Evolutionary conservation across 2,329 filamentous ascomycete genomes (phyloP).

Genomic region (Beauveria medogensis): DNA sequence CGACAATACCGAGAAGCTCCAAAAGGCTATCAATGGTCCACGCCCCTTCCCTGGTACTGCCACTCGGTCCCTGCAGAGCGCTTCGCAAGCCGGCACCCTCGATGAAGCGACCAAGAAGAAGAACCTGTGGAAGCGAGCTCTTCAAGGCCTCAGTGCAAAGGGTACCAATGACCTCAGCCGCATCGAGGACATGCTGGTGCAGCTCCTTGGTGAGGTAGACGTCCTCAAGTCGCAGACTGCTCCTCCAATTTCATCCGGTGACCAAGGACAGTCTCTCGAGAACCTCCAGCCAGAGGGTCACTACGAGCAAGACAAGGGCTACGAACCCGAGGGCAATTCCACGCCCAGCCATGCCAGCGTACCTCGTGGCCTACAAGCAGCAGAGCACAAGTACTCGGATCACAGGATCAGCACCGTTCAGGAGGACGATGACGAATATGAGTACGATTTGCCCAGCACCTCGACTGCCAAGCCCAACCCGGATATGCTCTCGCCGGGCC

Average conservation of each 20-base stretch:
- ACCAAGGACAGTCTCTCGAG: slow-evolving; percentile 57
- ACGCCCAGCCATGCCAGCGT: slow-evolving; percentile 61
- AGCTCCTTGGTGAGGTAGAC: slow-evolving; percentile 87
- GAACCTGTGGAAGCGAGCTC: slow-evolving; percentile 88
- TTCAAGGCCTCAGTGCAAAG: slow-evolving; percentile 83
- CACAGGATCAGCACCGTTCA: slow-evolving; percentile 85
- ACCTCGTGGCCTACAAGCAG: slow-evolving; percentile 53
- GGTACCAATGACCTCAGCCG: slow-evolving; percentile 79
- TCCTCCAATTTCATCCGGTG: slow-evolving; percentile 33
- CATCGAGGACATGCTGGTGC: slow-evolving; percentile 87
- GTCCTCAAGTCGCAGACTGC: slow-evolving; percentile 59
- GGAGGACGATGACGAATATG: slow-evolving; percentile 70
- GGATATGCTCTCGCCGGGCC: slow-evolving; percentile 55
- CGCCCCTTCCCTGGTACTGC: slow-evolving; percentile 67
- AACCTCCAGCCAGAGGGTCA: slow-evolving; percentile 54
- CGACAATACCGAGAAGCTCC: slow-evolving; percentile 80
- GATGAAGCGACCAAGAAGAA: slow-evolving; percentile 69
- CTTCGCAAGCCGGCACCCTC: slow-evolving; percentile 45
- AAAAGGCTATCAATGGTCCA: slow-evolving; percentile 76
- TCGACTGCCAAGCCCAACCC: slow-evolving; percentile 24
- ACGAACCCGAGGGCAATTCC: slow-evolving; percentile 78
- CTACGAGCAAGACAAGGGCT: slow-evolving; percentile 63
- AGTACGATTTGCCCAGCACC: slow-evolving; percentile 44
- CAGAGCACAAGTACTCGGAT: slow-evolving; percentile 54
- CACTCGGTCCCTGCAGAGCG: slow-evolving; percentile 50